Base-by-base conservation (phyloP, 108 stramenopile species). In the Cyclotella baltica region DNA sequence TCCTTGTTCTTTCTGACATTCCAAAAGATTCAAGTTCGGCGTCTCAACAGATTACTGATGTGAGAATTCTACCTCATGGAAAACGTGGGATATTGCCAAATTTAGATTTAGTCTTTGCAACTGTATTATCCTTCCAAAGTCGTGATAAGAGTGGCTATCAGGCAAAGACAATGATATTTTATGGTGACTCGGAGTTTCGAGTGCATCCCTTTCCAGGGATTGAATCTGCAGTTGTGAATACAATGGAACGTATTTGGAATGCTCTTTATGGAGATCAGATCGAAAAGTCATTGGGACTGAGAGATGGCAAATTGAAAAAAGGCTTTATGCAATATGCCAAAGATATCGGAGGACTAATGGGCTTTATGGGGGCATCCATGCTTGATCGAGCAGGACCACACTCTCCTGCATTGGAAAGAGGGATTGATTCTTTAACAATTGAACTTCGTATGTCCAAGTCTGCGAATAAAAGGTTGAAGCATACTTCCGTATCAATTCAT, bases 371-470 rank as follows among this genome's bases (percentile, higher is more conserved):
- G n/a, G 84, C 68, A 25, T 63, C 77, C 69, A 70, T 68, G 18
- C 55, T 83, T 57, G 80, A 76, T 34, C 68, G 55, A 46, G 69
- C 33, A 64, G 74, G 89, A 52, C 88, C 93, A 11, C 95, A 96
- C 70, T 69, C 89, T 3, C 51, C 85, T 9, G 92, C 92, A 3
- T 78, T 96, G 57, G 81, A 88, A 8, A 85, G 83, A 18, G 93
- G 93, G 20, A 93, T 96, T 55, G 95, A 96, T 66, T 77, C 95
- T 6, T 47, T 96, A 34, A 93, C 93, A 23, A 70, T 96, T 52
- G 73, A 89, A 84, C 85, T 75, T 15, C 80, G 51, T 20, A 55
- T 72, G 57, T 23, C 67, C 47, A 23, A 64, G 23, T 33, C 56
- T 0, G 2, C 20, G 27, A 25, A n/a, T n/a, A 23, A 62, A 25